phyloP scores from a whole-genome alignment of 306 rosid species.

The Sophora flavescens region DNA sequence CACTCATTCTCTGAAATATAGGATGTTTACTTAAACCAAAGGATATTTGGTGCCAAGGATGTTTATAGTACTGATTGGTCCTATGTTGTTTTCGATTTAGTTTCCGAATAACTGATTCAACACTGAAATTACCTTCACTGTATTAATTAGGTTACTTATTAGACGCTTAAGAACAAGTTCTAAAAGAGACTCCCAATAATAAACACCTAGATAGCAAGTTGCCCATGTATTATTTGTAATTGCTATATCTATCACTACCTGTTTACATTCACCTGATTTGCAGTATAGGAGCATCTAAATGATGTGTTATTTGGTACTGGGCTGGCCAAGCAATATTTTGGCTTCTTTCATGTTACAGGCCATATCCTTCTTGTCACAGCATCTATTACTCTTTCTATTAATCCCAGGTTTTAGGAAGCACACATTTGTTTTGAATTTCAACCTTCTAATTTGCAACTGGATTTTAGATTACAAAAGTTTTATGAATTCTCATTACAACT shows the following conservation, averaged over 20 bases:
- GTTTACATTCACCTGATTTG: neutral
- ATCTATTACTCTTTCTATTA: neutral
- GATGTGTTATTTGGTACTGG: constrained; percentile 3
- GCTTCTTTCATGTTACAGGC: neutral
- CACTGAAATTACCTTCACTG: neutral
- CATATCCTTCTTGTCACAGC: neutral
- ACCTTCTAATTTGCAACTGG: constrained; percentile 9
- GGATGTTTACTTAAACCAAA: neutral
- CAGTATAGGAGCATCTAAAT: neutral
- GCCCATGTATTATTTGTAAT: neutral
- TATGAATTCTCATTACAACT: neutral
- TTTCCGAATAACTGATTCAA: neutral
- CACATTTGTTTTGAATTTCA: constrained; percentile 10
- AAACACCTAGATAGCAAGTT: neutral
- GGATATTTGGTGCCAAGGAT: neutral
- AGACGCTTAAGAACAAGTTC: constrained; percentile 18
- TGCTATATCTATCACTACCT: neutral
- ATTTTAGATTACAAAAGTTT: too few species aligned
- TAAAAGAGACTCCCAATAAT: neutral
- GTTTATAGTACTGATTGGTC: neutral
- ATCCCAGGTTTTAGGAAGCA: constrained; percentile 4
- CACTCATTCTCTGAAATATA: neutral
- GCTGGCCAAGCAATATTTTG: constrained; percentile 8
- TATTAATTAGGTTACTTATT: constrained; percentile 4
- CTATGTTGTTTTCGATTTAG: neutral